A percentile compares a stretch with the other conserved stretches of the same genome.
Evolutionary conservation across 2,329 filamentous ascomycete genomes (phyloP).

Genomic region (Talaromyces islandicus): DNA sequence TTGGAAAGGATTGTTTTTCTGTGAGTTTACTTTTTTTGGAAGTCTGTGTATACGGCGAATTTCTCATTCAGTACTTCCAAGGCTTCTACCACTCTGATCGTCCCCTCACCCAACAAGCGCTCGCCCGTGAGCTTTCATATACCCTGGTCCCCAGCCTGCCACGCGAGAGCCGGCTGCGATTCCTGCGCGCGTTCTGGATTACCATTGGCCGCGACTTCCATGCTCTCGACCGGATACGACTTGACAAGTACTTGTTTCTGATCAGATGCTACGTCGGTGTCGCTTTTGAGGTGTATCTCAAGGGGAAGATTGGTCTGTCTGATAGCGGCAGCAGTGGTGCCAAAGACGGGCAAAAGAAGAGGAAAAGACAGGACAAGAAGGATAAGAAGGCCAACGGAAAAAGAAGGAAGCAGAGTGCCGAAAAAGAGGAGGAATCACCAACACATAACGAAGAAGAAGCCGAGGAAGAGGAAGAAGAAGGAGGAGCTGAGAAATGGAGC

Average conservation of each 20-base stretch:
- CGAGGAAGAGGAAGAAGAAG: slow-evolving; percentile 5
- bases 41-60: background rate
- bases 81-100: slow-evolving; percentile 92
- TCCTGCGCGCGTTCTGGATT: slow-evolving; percentile 63
- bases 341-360: slow-evolving; percentile 27
- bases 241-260: slow-evolving; percentile 90
- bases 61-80: slow-evolving; percentile 15
- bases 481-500: slow-evolving; percentile 20
- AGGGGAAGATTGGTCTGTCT: slow-evolving; percentile 16
- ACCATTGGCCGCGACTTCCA: slow-evolving; percentile 66
- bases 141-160: slow-evolving; percentile 58
- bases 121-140: slow-evolving; percentile 69
- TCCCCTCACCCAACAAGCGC: slow-evolving; percentile 75
- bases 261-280: slow-evolving; percentile 71
- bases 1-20: slow-evolving; percentile 92
- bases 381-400: slow-evolving; percentile 14
- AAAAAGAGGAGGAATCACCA: slow-evolving; percentile 10
- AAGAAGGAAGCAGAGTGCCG: slow-evolving; percentile 14
- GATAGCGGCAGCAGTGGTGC: slow-evolving; percentile 4
- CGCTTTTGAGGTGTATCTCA: slow-evolving; percentile 49
- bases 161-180: slow-evolving; percentile 37
- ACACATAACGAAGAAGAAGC: background rate
- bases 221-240: slow-evolving; percentile 64
- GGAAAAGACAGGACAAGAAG: slow-evolving; percentile 17
- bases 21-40: slow-evolving; percentile 31